Conservation (phyloP, 495 filamentous ascomycete genomes). For the Penicillium mononematosum region DNA sequence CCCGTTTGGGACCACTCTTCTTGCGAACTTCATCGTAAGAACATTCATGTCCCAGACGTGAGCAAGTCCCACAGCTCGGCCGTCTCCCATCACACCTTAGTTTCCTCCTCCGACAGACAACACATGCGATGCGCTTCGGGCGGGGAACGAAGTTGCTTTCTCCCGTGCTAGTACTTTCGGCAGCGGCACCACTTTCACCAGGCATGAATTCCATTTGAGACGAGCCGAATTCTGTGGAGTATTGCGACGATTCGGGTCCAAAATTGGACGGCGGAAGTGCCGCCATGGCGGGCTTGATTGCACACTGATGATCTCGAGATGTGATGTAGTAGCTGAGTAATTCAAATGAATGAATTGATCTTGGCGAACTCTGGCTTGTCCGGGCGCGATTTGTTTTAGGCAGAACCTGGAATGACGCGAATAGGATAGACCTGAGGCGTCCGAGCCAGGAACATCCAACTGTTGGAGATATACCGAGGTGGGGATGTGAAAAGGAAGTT, state of each 20-base stretch:
- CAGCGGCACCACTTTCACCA: conserved; percentile 32
- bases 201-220: conserved; percentile 30
- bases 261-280: conserved; percentile 20
- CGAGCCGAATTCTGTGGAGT: conserved; percentile 28
- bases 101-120: conserved; percentile 92
- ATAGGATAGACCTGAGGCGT: not conserved
- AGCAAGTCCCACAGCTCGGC: conserved; percentile 91
- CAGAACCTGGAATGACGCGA: not conserved
- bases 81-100: conserved; percentile 69
- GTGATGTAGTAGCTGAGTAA: conserved; percentile 12
- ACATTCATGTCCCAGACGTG: conserved; percentile 84
- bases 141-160: conserved; percentile 69
- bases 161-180: conserved; percentile 40
- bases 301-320: not conserved
- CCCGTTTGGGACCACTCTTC: conserved; percentile 97
- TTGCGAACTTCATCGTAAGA: conserved; percentile 93
- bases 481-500: conserved; percentile 17
- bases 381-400: not conserved
- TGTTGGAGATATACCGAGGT: conserved; percentile 9
- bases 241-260: conserved; percentile 54
- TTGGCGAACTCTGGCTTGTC: conserved; percentile 14
- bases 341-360: conserved; percentile 15
- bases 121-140: conserved; percentile 93
- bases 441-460: conserved; percentile 2
- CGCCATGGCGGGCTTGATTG: conserved; percentile 22